These are phyloP conservation scores for Amanita fuliginea DNA, from an alignment of 768 basidiomycete genomes.

Conservation along the genomic window DNA sequence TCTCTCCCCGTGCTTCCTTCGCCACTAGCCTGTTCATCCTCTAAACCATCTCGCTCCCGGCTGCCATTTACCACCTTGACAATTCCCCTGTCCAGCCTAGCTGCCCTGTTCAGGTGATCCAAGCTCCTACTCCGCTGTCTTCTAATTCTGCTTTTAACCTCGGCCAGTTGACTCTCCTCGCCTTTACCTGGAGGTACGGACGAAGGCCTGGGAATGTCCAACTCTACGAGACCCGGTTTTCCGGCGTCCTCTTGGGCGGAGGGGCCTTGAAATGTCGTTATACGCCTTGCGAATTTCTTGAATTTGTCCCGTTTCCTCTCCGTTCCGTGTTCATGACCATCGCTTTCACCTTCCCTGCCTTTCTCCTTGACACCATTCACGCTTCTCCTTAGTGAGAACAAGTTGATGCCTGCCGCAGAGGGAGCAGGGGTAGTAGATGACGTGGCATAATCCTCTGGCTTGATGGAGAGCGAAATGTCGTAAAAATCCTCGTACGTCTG, in stretches of 20 bases:
- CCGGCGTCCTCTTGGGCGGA: not conserved
- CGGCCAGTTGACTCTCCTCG: slow-evolving; percentile 16
- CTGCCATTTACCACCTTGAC: not conserved
- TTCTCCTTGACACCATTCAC: not conserved
- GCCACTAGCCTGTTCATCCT: not conserved
- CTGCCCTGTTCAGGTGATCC: not conserved
- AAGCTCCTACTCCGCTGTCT: slow-evolving; percentile 2
- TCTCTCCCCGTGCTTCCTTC: slow-evolving; percentile 1
- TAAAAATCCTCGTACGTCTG: slow-evolving; percentile 91
- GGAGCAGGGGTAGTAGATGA: not conserved
- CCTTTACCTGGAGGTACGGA: slow-evolving; percentile 41
- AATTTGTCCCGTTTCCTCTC: slow-evolving; percentile 71
- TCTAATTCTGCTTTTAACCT: slow-evolving; percentile 6
- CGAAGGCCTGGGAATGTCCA: slow-evolving; percentile 37
- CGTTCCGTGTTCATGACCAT: slow-evolving; percentile 14
- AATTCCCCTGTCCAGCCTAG: not conserved
- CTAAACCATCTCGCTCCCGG: not conserved
- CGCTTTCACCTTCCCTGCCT: slow-evolving; percentile 10
- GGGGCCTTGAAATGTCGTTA: slow-evolving; percentile 27
- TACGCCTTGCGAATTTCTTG: slow-evolving; percentile 59
- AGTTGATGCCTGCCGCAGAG: not conserved
- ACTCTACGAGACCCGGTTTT: not conserved
- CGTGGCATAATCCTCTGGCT: slow-evolving; percentile 59
- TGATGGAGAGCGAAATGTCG: slow-evolving; percentile 86
- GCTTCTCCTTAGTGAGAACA: not conserved